Conservation (phyloP, 768 basidiomycete genomes). For the Cubamyces lactineus region DNA sequence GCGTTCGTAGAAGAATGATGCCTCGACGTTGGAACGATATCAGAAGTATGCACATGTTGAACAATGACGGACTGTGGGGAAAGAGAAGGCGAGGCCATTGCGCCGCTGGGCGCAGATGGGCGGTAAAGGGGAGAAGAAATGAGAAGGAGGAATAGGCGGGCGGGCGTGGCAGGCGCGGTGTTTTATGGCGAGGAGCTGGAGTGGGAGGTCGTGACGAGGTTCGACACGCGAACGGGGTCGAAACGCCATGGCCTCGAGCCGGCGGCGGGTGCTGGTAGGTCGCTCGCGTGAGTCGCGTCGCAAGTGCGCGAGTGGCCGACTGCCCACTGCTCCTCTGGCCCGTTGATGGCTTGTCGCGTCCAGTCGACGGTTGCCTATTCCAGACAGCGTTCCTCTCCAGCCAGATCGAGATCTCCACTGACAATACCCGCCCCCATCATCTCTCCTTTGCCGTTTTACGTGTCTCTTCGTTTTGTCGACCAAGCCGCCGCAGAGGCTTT, state of each 20-base stretch:
- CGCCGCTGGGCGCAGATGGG: not conserved
- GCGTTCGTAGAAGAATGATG: conserved; percentile 11
- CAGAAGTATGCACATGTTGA: not conserved
- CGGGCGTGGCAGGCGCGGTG: not conserved
- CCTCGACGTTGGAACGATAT: not conserved
- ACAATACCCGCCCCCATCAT: not conserved
- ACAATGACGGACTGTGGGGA: not conserved
- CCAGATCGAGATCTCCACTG: conserved; percentile 3
- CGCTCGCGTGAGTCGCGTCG: no score
- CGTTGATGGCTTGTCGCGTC: conserved; percentile 17
- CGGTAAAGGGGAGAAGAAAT: not conserved
- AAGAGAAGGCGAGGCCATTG: not conserved
- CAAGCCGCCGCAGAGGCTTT: no score
- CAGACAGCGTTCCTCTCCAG: not conserved
- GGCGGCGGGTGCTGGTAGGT: not conserved
- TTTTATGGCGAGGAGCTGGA: conserved; percentile 6
- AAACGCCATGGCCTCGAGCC: conserved; percentile 5
- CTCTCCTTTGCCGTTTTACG: no score
- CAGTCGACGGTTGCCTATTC: not conserved
- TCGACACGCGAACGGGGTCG: not conserved
- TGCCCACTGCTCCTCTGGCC: not conserved
- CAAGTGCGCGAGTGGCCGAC: not conserved
- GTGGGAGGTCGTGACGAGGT: not conserved
- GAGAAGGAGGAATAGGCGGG: not conserved
- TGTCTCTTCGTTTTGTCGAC: no score